Evolutionary conservation across 805 yeast species (phyloP).

Genomic region (Schwanniomyces sp.): DNA sequence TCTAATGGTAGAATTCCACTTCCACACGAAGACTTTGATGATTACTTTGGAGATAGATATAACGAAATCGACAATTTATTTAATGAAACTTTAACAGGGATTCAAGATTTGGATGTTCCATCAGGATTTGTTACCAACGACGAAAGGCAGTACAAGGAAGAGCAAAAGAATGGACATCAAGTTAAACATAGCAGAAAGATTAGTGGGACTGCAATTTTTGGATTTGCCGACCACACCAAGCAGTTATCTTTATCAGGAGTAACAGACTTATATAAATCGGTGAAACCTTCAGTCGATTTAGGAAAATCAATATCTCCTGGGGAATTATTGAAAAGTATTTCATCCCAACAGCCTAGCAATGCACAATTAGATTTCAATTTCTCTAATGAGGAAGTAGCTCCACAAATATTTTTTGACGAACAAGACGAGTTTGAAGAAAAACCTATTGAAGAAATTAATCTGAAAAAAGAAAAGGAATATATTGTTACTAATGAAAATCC

Average conservation of each 20-base stretch:
- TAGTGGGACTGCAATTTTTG: constrained; percentile 83
- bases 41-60: constrained; percentile 38
- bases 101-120: constrained; percentile 68
- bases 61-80: constrained; percentile 56
- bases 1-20: constrained; percentile 39
- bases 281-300: constrained; percentile 18
- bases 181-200: constrained; percentile 55
- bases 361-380: constrained; percentile 13
- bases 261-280: constrained; percentile 19
- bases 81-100: constrained; percentile 52
- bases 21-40: constrained; percentile 56
- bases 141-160: constrained; percentile 15
- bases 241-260: constrained; percentile 62
- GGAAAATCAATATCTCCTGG: constrained; percentile 35
- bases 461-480: constrained; percentile 34
- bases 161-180: constrained; percentile 10
- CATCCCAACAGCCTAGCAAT: constrained; percentile 4
- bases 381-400: constrained; percentile 13
- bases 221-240: constrained; percentile 62
- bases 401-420: constrained; percentile 25
- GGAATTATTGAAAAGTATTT: constrained; percentile 25
- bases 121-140: constrained; percentile 32
- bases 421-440: constrained; percentile 25
- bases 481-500: constrained; percentile 48
- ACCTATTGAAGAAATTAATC: constrained; percentile 6